These are phyloP conservation scores for Trichoderma aggressivum DNA, from an alignment of 2,329 filamentous ascomycete species.

Conservation along the genomic window DNA sequence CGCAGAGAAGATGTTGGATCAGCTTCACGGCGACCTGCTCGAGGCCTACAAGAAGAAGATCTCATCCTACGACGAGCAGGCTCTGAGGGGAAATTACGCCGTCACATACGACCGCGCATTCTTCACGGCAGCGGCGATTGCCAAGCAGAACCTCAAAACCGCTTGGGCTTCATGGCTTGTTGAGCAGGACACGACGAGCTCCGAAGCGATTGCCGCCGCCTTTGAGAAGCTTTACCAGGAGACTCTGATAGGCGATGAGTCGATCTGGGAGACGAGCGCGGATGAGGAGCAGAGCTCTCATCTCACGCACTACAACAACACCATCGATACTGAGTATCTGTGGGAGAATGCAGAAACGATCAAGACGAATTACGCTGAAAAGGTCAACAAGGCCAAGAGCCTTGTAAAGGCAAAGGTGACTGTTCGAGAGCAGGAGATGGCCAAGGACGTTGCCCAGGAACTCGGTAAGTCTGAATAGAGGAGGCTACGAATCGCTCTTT, in stretches of 20 bases:
- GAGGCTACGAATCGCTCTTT: background rate
- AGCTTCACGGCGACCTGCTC: constrained; percentile 6
- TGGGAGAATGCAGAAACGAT: constrained; percentile 9
- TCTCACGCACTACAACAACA: constrained; percentile 5
- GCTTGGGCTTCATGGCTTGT: constrained; percentile 10
- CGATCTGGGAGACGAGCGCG: constrained; percentile 8
- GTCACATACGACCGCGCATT: constrained; percentile 15
- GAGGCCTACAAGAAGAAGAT: constrained; percentile 14
- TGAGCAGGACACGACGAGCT: background rate
- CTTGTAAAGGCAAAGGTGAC: background rate
- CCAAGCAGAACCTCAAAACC: constrained; percentile 1
- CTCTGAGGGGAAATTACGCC: constrained; percentile 4
- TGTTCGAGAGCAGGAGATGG: constrained; percentile 2
- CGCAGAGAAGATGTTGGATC: constrained; percentile 4
- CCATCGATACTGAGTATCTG: constrained; percentile 13
- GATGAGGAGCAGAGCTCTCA: constrained; percentile 12
- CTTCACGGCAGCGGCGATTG: constrained; percentile 7
- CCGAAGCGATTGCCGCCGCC: background rate
- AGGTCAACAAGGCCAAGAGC: background rate
- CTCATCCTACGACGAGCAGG: constrained; percentile 11
- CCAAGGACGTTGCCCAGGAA: background rate
- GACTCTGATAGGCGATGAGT: background rate
- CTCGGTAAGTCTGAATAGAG: background rate
- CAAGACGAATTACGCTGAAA: constrained; percentile 2
- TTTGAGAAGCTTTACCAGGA: constrained; percentile 6